Conservation (phyloP, 2,329 filamentous ascomycete species). For the Conoideocrella luteorostrata region DNA sequence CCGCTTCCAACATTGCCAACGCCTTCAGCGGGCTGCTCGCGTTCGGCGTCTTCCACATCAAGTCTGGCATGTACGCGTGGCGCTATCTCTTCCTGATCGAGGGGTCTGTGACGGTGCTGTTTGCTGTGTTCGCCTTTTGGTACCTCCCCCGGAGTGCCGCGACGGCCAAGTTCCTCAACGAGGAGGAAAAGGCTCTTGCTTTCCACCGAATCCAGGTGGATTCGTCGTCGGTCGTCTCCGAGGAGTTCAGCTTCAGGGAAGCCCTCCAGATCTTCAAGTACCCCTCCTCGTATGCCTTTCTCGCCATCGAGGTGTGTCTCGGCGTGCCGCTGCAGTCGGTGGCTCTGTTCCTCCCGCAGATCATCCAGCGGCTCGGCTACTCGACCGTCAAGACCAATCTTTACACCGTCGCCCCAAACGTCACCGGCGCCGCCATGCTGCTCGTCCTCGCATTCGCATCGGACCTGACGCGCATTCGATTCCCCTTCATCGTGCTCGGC, state of each 20-base stretch:
- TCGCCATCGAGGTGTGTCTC: conserved; percentile 52
- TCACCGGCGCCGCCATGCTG: conserved; percentile 66
- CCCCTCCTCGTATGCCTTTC: conserved; percentile 42
- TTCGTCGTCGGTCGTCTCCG: conserved; percentile 55
- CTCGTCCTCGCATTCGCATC: conserved; percentile 66
- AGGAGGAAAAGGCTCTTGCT: conserved; percentile 61
- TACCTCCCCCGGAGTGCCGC: conserved; percentile 61
- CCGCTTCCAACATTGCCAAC: conserved; percentile 66
- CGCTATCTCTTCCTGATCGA: conserved; percentile 50
- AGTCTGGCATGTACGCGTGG: conserved; percentile 34
- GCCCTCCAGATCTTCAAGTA: conserved; percentile 45
- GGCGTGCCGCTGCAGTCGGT: conserved; percentile 53
- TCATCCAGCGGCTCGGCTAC: conserved; percentile 43
- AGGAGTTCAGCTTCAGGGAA: conserved; percentile 45
- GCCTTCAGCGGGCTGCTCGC: conserved; percentile 42
- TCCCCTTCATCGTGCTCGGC: conserved; percentile 67
- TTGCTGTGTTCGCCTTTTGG: conserved; percentile 58
- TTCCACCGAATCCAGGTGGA: conserved; percentile 71
- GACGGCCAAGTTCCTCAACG: conserved; percentile 58
- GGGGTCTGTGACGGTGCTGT: conserved; percentile 50
- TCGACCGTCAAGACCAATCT: conserved; percentile 60
- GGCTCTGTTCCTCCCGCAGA: conserved; percentile 48
- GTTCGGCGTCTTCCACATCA: conserved; percentile 43
- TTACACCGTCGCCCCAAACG: conserved; percentile 75
- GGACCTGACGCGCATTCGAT: conserved; percentile 59